These are phyloP conservation scores for Melastoma malabathricum DNA, from an alignment of 345 rosid species.

Conservation along the genomic window DNA sequence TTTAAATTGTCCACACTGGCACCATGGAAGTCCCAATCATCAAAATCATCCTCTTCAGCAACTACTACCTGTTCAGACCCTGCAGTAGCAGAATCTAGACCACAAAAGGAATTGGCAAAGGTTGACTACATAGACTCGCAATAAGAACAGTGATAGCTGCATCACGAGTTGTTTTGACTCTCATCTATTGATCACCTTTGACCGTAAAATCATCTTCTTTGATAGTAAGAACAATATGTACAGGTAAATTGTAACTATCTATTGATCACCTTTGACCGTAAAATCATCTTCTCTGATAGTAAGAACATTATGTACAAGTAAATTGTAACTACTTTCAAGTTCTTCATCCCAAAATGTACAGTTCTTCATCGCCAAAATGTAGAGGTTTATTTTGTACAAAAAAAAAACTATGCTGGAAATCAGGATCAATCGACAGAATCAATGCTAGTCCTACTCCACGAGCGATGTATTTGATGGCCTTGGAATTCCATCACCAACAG, in stretches of 20 bases:
- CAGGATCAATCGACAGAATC: too few species aligned
- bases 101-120: slow-evolving; percentile 24
- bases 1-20: too few species aligned
- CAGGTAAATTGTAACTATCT: slow-evolving; percentile 12
- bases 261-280: slow-evolving; percentile 3
- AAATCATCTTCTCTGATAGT: slow-evolving; percentile 23
- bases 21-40: slow-evolving; percentile 67
- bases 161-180: slow-evolving; percentile 15
- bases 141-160: slow-evolving; percentile 54
- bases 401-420: too few species aligned
- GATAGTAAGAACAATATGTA: slow-evolving; percentile 23
- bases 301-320: slow-evolving; percentile 17
- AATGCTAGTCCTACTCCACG: too few species aligned
- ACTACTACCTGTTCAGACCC: slow-evolving; percentile 14
- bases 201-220: slow-evolving; percentile 2
- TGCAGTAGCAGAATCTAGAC: slow-evolving; percentile 17
- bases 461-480: too few species aligned
- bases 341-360: too few species aligned
- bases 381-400: too few species aligned
- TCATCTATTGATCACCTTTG: slow-evolving; percentile 8
- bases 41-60: slow-evolving; percentile 28
- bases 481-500: too few species aligned
- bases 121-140: slow-evolving; percentile 62
- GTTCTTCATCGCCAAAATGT: slow-evolving; percentile 43
- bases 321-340: too few species aligned